Conservation (phyloP, 2,329 filamentous ascomycete genomes). For the Paecilomyces sp. region DNA sequence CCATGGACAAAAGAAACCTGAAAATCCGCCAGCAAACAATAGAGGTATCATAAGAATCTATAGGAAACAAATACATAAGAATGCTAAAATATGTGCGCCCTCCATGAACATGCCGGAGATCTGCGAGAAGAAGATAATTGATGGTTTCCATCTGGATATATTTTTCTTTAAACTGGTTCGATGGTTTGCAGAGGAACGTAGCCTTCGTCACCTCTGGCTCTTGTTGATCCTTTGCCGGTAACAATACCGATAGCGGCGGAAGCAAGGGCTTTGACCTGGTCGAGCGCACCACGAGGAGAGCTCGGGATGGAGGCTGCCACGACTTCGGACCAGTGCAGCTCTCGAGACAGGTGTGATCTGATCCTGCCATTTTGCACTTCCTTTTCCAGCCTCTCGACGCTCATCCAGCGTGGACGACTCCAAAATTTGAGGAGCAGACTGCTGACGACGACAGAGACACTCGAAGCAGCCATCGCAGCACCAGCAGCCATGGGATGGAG, state of each 20-base stretch:
- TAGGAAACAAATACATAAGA: background rate
- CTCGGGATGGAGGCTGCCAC: conserved; percentile 10
- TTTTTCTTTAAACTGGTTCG: conserved; percentile 24
- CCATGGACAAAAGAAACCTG: background rate
- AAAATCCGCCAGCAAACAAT: background rate
- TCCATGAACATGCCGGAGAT: background rate
- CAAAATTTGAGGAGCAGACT: conserved; percentile 81
- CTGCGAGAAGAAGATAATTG: background rate
- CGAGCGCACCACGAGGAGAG: conserved; percentile 9
- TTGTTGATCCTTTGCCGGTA: conserved; percentile 17
- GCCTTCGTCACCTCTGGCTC: conserved; percentile 26
- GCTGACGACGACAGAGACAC: conserved; percentile 81
- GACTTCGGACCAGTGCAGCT: conserved; percentile 25
- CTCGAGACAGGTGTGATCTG: conserved; percentile 10
- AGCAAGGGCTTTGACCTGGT: conserved; percentile 10
- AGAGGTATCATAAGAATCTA: background rate
- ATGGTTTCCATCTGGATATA: background rate
- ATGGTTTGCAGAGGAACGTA: conserved; percentile 42
- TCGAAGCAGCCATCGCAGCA: conserved; percentile 86
- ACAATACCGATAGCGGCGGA: conserved; percentile 20
- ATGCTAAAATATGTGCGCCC: background rate
- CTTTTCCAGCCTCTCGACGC: conserved; percentile 57
- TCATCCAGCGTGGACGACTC: conserved; percentile 81
- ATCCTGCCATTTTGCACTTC: conserved; percentile 35
- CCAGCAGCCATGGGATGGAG: conserved; percentile 92